A percentile compares a stretch with the other conserved stretches of the same genome.
Conservation (phyloP, 2,329 filamentous ascomycete species). For the Hypoxylon sp. region DNA sequence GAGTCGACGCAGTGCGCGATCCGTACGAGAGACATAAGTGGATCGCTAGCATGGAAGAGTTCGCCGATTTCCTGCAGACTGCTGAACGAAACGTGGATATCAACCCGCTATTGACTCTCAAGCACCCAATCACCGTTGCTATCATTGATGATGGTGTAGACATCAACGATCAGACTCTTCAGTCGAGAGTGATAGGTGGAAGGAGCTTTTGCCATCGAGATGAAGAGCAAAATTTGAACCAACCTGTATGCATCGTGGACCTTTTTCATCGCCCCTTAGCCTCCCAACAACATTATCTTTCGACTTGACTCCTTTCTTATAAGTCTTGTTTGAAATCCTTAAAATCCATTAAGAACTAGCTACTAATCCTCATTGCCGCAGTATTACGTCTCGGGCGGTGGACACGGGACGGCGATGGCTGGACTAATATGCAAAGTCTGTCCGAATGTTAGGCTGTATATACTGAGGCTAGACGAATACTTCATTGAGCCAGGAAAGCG, state of each 20-base stretch:
- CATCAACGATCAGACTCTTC: background rate
- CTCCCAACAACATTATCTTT: too few species aligned
- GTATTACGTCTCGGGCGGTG: constrained; percentile 3
- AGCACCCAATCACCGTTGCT: constrained; percentile 15
- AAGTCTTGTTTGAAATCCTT: too few species aligned
- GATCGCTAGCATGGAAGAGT: constrained; percentile 10
- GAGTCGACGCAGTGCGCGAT: background rate
- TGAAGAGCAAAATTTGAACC: constrained; percentile 8
- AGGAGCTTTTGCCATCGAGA: constrained; percentile 9
- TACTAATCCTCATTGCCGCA: background rate
- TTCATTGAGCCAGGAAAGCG: background rate
- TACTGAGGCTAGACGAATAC: constrained; percentile 11
- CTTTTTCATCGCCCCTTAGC: background rate
- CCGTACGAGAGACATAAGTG: constrained; percentile 11
- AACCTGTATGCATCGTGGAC: background rate
- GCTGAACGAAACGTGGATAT: constrained; percentile 10
- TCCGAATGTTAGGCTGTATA: constrained; percentile 2
- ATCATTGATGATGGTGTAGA: constrained; percentile 7
- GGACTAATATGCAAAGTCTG: background rate
- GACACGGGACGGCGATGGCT: constrained; percentile 2
- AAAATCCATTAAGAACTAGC: background rate
- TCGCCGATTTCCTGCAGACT: constrained; percentile 13
- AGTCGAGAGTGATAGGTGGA: background rate
- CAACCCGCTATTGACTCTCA: constrained; percentile 2
- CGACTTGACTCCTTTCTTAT: too few species aligned